phyloP scores from a whole-genome alignment of 768 basidiomycete species.

The Hygrophorus russula region DNA sequence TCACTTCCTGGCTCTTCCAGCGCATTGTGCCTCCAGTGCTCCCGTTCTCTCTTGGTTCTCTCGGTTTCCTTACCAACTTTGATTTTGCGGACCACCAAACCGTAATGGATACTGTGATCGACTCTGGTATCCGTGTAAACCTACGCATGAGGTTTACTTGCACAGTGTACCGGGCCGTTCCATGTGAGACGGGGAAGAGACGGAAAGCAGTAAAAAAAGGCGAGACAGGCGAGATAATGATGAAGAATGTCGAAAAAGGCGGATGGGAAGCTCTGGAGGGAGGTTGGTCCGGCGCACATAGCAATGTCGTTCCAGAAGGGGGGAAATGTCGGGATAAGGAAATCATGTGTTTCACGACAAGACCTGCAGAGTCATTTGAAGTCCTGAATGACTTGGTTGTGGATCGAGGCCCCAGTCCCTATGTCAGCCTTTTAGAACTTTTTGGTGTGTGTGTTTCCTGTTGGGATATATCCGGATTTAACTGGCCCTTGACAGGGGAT shows the following conservation, averaged over 20 bases:
- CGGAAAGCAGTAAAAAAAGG: slow-evolving; percentile 85
- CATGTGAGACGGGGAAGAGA: slow-evolving; percentile 53
- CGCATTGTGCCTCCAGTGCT: slow-evolving; percentile 97
- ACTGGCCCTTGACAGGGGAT: slow-evolving; percentile 49
- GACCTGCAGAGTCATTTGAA: slow-evolving; percentile 94
- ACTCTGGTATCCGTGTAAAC: slow-evolving; percentile 93
- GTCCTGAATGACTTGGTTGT: slow-evolving; percentile 95
- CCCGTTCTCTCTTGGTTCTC: slow-evolving; percentile 91
- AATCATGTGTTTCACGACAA: slow-evolving; percentile 95
- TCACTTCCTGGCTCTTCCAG: slow-evolving; percentile 99
- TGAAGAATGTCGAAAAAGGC: slow-evolving; percentile 81
- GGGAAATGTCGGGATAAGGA: slow-evolving; percentile 74
- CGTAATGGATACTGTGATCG: slow-evolving; percentile 81
- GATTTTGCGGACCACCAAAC: slow-evolving; percentile 79
- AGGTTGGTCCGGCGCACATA: slow-evolving; percentile 36
- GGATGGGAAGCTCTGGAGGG: slow-evolving; percentile 97
- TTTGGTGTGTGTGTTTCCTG: slow-evolving; percentile 57
- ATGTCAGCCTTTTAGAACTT: slow-evolving; percentile 89
- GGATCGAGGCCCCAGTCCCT: slow-evolving; percentile 95
- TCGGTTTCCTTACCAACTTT: slow-evolving; percentile 97
- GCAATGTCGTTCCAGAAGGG: slow-evolving; percentile 28
- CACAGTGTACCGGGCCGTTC: slow-evolving; percentile 90
- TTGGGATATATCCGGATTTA: slow-evolving; percentile 5
- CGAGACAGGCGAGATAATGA: slow-evolving; percentile 93
- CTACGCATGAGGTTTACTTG: slow-evolving; percentile 99